Conservation (phyloP, 2,329 filamentous ascomycete species). For the Bipolaris sorokiniana region DNA sequence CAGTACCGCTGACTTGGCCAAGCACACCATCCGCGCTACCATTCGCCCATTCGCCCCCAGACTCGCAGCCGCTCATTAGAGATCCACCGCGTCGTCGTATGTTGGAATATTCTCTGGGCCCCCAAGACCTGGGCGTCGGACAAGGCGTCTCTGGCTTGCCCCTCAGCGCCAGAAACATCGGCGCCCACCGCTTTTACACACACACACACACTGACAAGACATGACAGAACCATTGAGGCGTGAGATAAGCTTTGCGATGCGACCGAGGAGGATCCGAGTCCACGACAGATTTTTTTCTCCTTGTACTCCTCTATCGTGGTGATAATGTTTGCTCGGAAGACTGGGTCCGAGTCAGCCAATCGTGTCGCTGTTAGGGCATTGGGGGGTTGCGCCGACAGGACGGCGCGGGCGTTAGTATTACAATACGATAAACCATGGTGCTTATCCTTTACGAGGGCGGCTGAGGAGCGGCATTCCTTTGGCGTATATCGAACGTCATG, state of each 20-base stretch:
- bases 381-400: too few relatives aligned
- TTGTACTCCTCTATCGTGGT: too few relatives aligned
- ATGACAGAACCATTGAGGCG: neutral
- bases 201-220: neutral
- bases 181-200: neutral
- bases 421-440: neutral
- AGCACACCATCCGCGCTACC: conserved; percentile 1
- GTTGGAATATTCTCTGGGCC: conserved; percentile 2
- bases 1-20: conserved; percentile 11
- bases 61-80: neutral
- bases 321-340: neutral
- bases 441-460: neutral
- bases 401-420: too few relatives aligned
- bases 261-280: conserved; percentile 4
- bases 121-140: conserved; percentile 8
- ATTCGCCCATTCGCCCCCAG: conserved; percentile 5
- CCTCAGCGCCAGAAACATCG: neutral
- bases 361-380: too few relatives aligned
- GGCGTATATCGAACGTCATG: neutral
- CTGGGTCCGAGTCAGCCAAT: conserved; percentile 2
- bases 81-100: neutral
- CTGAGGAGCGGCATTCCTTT: conserved; percentile 5
- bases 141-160: neutral
- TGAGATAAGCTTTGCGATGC: conserved; percentile 7
- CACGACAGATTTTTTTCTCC: neutral